Evolutionary conservation across 768 basidiomycete genomes (phyloP), one percentile per base, ranked within the genome.

Genomic region (Boletus subcaerulescens): DNA sequence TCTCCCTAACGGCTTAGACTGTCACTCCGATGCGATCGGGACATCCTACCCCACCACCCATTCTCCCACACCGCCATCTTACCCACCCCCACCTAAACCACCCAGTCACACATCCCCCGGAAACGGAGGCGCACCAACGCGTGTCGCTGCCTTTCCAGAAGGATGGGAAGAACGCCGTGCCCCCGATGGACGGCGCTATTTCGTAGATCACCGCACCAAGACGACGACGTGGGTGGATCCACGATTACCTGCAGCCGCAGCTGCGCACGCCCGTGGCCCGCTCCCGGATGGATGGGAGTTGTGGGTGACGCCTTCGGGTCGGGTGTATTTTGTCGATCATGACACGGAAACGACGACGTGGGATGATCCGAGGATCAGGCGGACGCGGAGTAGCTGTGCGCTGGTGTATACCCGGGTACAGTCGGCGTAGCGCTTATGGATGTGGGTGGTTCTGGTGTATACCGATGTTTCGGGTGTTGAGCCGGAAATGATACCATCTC

Each of bases 231-330:
- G 93, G 93, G 83, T 82, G 17, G 93, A 95, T 70, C 93, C 93
- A 4, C 82, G 93, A 41, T 74, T 73, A 62, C 60, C 79, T 60
- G 62, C 80, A 63, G 62, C 75, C 11, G 68, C 81, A 20, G 76
- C 76, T 50, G 26, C 2, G 8, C 29, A 75, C 50, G 70, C 85
- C 57, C 76, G 86, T 59, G 92, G 93, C 0, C 84, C 89, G 7
- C 77, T 95, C 33, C 93, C 93, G 3, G 87, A 84, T 41, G 93
- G 92, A 55, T 96, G 92, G 92, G 93, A 95, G 73, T 93, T 94
- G 91, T 80, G 93, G 26, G 72, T 93, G 51, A 93, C 92, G 2
- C 84, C 85, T 1, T 91, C 87, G 0, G 82, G 83, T 11, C 79
- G 92, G 33, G 86, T 94, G 9, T 96, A 96, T 72, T 96, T 93